Evolutionary conservation across 176 grass and related monocot genomes (phyloP).

Genomic region (Olyra latifolia): DNA sequence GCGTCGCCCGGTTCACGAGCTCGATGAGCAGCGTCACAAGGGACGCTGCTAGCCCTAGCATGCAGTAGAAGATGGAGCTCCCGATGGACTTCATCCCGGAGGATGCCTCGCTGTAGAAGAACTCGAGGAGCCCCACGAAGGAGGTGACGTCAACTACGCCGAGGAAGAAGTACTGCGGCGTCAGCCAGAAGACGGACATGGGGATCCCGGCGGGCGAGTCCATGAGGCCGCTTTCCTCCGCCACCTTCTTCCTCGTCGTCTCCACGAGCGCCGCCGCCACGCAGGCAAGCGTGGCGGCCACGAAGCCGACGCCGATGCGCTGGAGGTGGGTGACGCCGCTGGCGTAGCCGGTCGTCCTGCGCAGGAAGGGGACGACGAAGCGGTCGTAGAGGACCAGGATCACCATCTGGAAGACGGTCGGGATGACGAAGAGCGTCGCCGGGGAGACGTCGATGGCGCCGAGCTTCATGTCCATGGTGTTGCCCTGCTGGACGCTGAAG

Average conservation of each 20-base stretch:
- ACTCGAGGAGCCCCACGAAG: conserved; percentile 72
- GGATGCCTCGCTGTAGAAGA: conserved; percentile 71
- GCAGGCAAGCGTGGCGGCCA: conserved; percentile 34
- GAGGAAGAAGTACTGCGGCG: conserved; percentile 58
- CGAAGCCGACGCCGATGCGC: conserved; percentile 61
- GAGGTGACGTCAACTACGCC: conserved; percentile 72
- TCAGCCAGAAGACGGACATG: conserved; percentile 66
- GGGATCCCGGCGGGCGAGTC: conserved; percentile 46
- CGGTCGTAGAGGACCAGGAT: conserved; percentile 71
- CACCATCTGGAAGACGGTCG: conserved; percentile 58
- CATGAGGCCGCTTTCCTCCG: conserved; percentile 24
- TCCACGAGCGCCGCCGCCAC: conserved; percentile 65
- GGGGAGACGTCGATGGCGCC: conserved; percentile 57
- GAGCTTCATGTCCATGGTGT: conserved; percentile 63
- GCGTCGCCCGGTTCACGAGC: conserved; percentile 44
- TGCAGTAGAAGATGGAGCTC: conserved; percentile 68
- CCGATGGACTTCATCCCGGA: conserved; percentile 78
- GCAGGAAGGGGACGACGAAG: conserved; percentile 51
- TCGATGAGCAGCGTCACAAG: conserved; percentile 52
- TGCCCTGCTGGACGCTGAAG: conserved; percentile 80
- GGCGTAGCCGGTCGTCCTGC: conserved; percentile 54
- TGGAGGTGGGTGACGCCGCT: conserved; percentile 74
- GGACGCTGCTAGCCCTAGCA: conserved; percentile 54
- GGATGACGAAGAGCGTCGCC: conserved; percentile 67
- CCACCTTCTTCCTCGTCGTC: conserved; percentile 36